Conservation (phyloP, 768 basidiomycete species). For the Leccinum subgranulosum region DNA sequence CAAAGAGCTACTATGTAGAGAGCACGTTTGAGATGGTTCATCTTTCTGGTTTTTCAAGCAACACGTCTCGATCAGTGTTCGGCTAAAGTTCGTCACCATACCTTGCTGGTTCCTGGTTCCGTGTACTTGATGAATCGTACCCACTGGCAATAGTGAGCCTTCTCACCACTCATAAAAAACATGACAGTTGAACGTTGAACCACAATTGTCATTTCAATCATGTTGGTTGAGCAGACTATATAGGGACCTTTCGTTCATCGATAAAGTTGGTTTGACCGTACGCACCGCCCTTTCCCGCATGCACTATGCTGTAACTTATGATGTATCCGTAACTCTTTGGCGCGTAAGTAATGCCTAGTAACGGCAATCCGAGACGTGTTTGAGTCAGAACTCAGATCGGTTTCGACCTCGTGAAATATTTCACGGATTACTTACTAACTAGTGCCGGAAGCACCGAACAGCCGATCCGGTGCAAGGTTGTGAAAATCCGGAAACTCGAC, state of each 20-base stretch:
- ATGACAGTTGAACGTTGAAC: conserved; percentile 1
- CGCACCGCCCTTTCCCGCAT: conserved; percentile 1
- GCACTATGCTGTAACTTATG: no score
- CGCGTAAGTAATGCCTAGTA: no score
- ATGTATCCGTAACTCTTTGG: no score
- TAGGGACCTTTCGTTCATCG: conserved; percentile 14
- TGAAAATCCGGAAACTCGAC: conserved; percentile 60
- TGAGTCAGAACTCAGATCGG: background rate
- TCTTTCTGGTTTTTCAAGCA: background rate
- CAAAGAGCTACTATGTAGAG: conserved; percentile 15
- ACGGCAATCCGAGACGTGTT: background rate
- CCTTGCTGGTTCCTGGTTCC: no score
- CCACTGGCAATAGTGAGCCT: conserved; percentile 10
- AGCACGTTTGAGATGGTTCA: conserved; percentile 8
- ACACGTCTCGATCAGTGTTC: conserved; percentile 1
- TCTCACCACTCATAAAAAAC: background rate
- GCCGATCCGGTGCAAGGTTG: conserved; percentile 67
- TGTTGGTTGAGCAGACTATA: conserved; percentile 2
- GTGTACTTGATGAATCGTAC: conserved; percentile 1
- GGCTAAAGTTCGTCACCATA: no score
- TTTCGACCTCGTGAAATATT: background rate
- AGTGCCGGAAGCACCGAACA: conserved; percentile 53
- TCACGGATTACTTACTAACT: background rate
- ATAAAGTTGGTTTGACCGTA: conserved; percentile 11
- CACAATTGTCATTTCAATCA: conserved; percentile 10